Evolutionary conservation across 2,329 filamentous ascomycete species (phyloP).

Genomic region (Botrytis medusae): DNA sequence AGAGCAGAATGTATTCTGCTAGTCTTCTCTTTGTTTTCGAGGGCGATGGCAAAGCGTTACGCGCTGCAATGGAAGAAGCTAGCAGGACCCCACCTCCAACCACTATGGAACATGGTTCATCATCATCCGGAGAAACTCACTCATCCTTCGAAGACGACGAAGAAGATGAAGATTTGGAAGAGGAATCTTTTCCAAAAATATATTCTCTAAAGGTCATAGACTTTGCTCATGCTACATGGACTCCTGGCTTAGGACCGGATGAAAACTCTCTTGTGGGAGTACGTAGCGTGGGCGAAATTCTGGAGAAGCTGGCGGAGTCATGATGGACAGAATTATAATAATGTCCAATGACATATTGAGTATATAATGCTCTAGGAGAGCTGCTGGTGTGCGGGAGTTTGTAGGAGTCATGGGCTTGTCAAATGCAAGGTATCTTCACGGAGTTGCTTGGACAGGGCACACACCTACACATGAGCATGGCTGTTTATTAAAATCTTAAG

Average conservation of each 20-base stretch:
- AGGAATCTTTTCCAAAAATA: constrained; percentile 60
- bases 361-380: not conserved
- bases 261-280: constrained; percentile 79
- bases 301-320: constrained; percentile 53
- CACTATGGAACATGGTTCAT: constrained; percentile 36
- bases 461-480: constrained; percentile 21
- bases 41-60: constrained; percentile 57
- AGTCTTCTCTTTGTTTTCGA: constrained; percentile 62
- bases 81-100: constrained; percentile 35
- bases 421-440: constrained; percentile 16
- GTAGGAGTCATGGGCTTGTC: constrained; percentile 19
- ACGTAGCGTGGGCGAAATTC: constrained; percentile 67
- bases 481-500: constrained; percentile 19
- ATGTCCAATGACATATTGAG: not conserved
- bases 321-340: not conserved
- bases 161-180: constrained; percentile 55
- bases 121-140: constrained; percentile 30
- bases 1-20: constrained; percentile 61
- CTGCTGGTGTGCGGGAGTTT: constrained; percentile 4
- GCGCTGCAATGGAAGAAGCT: constrained; percentile 40
- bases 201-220: constrained; percentile 88
- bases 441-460: constrained; percentile 22
- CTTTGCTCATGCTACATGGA: constrained; percentile 88
- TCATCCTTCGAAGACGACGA: constrained; percentile 44
- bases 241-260: constrained; percentile 78